Base-by-base conservation (phyloP, 768 basidiomycete genomes). In the Obba rivulosa region DNA sequence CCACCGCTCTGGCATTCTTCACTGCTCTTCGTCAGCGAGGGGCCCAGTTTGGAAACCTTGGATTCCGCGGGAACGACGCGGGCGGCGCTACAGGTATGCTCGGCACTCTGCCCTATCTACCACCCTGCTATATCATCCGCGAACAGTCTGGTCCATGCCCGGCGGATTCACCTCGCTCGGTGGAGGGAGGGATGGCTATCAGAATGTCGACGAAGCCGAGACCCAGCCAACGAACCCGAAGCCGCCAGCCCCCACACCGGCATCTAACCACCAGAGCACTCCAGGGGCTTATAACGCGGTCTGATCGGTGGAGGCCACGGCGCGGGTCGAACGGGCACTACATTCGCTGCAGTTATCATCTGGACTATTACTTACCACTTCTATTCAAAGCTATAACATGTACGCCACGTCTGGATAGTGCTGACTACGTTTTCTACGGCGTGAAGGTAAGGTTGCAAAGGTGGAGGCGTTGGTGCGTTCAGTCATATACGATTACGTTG, bases 81-180 rank as follows among this genome's bases (percentile, higher is more conserved):
- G 49, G 62, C 14, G 63, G 68, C 4, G 62, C 64, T 14, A 69
- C 70, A 35, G 64, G 70, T 66, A 39, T 38, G 62, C 55, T 11
- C 1, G n/a, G 5, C 8, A 8, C 20, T 10, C 4, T 28, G 5
- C 28, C n/a, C 14, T 28, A 0, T 43, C 17, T 17, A 5, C 28
- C 35, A 25, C n/a, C 22, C 17, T 44, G 18, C 21, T 21, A n/a
- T 13, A 25, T 7, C 11, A 17, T 16, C 4, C 38, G 23, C 24
- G 11, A 35, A 18, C 35, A 73, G 71, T 73, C 8, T 73, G 71
- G 71, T 64, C 70, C 25, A 73, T 73, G 71, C 71, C 71, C 2
- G 71, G 71, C 8, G 70, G 68, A 8, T 70, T 70, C 56, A 62
- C 66, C 18, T 66, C 68, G 3, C 45, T 56, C 38, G 45, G 45